Evolutionary conservation across 495 filamentous ascomycete genomes (phyloP).

Genomic region (Penicillium lividum): DNA sequence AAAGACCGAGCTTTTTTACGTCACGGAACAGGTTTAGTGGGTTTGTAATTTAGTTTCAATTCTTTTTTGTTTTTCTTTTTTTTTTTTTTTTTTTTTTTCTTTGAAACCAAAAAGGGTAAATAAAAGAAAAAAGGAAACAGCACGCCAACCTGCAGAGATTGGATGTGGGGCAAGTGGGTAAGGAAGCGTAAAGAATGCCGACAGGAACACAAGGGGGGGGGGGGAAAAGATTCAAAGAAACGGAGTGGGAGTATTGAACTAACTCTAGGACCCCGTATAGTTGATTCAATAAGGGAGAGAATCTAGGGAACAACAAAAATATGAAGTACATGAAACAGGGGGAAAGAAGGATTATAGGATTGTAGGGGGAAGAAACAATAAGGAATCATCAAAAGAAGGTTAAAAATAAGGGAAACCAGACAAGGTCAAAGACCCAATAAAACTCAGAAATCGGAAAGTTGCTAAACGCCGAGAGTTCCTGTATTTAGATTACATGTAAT

Average conservation of each 20-base stretch:
- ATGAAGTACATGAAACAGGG: slow-evolving; percentile 8
- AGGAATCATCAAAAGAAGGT: slow-evolving; percentile 34
- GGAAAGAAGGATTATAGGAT: too few relatives aligned
- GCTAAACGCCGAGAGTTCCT: slow-evolving; percentile 32
- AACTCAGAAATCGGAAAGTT: slow-evolving; percentile 28
- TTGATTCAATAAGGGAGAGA: slow-evolving; percentile 18
- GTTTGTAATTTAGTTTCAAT: slow-evolving; percentile 3
- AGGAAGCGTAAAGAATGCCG: slow-evolving; percentile 30
- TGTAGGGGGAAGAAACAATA: slow-evolving; percentile 10
- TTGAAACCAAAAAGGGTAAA: slow-evolving; percentile 9
- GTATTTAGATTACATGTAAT: slow-evolving; percentile 19
- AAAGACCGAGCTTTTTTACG: slow-evolving; percentile 34
- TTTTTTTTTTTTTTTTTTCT: slow-evolving; percentile 11
- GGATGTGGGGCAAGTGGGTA: slow-evolving; percentile 27
- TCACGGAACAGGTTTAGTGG: slow-evolving; percentile 31
- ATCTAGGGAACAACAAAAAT: neutral
- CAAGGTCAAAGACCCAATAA: slow-evolving; percentile 22
- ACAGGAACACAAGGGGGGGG: slow-evolving; percentile 17
- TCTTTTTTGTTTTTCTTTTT: slow-evolving; percentile 15
- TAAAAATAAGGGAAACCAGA: slow-evolving; percentile 31
- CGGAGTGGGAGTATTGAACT: slow-evolving; percentile 1
- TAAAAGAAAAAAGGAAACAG: slow-evolving; percentile 9
- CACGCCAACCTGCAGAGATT: slow-evolving; percentile 29
- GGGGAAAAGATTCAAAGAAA: slow-evolving; percentile 12
- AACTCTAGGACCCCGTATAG: slow-evolving; percentile 12